A percentile compares a stretch with the other conserved stretches of the same genome.
Conservation (phyloP, 192 early-diverging fungal genomes). For the Spinellus fusiger region DNA sequence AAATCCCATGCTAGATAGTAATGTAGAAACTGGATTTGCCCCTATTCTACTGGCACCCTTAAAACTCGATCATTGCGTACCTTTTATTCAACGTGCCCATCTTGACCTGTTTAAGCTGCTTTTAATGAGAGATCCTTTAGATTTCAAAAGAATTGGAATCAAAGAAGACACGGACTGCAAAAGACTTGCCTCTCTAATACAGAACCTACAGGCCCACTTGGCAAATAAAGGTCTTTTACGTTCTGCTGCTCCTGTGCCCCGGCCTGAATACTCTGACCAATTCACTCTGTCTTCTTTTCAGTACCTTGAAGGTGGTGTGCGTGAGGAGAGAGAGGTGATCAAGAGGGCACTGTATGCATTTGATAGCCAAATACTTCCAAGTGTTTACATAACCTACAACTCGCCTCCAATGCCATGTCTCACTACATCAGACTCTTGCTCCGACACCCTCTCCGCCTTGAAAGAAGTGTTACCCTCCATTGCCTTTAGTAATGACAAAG, state of each 20-base stretch:
- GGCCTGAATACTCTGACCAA: background rate
- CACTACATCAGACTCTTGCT: background rate
- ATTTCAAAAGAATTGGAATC: conserved; percentile 13
- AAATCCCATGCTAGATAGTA: background rate
- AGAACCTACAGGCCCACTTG: background rate
- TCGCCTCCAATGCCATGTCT: background rate
- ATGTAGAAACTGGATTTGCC: conserved; percentile 1
- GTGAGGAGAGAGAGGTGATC: background rate
- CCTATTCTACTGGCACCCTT: conserved; percentile 5
- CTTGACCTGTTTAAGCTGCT: conserved; percentile 7
- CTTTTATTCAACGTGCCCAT: conserved; percentile 1
- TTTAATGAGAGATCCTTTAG: conserved; percentile 5
- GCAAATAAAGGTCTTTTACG: background rate
- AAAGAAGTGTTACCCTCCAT: background rate
- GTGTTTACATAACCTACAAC: background rate
- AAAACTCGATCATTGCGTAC: conserved; percentile 5
- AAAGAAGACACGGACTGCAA: conserved; percentile 1
- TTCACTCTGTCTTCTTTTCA: too few relatives aligned
- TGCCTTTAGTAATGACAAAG: background rate
- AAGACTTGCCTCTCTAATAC: background rate
- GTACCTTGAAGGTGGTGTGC: too few relatives aligned
- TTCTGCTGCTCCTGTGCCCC: background rate
- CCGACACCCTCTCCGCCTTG: background rate
- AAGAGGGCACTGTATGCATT: background rate
- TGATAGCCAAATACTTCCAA: background rate